These are phyloP conservation scores for Hymenoscyphus linearis DNA, from an alignment of 2,329 filamentous ascomycete species.

Conservation along the genomic window DNA sequence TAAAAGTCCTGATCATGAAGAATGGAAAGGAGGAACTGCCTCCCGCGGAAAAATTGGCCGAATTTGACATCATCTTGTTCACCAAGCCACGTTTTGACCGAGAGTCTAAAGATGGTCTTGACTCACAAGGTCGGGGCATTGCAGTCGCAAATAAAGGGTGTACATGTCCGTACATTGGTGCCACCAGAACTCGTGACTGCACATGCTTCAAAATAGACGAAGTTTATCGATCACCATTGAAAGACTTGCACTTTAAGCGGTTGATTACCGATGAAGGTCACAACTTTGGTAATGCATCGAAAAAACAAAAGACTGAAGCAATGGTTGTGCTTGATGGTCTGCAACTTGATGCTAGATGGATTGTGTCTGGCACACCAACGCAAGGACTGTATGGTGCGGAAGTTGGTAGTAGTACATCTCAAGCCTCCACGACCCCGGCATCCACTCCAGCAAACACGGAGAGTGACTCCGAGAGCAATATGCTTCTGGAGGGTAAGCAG, in stretches of 20 bases:
- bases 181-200: constrained; percentile 39
- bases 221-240: constrained; percentile 56
- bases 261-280: constrained; percentile 93
- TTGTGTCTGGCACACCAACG: constrained; percentile 86
- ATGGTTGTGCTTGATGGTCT: constrained; percentile 47
- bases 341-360: constrained; percentile 72
- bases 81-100: constrained; percentile 68
- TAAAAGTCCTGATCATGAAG: constrained; percentile 61
- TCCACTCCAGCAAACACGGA: neutral
- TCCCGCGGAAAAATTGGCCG: constrained; percentile 48
- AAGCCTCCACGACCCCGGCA: constrained; percentile 5
- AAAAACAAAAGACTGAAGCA: constrained; percentile 50
- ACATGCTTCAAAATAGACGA: constrained; percentile 35
- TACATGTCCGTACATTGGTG: constrained; percentile 33
- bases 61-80: constrained; percentile 74
- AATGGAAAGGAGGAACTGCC: constrained; percentile 50
- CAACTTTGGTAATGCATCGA: constrained; percentile 63
- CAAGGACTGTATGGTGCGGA: constrained; percentile 75
- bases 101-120: constrained; percentile 50
- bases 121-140: constrained; percentile 37
- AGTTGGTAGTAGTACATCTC: constrained; percentile 14
- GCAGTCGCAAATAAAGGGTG: constrained; percentile 5
- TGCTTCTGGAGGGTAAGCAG: neutral
- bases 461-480: neutral
- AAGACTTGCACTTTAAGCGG: constrained; percentile 73